phyloP scores from a whole-genome alignment of 2,329 filamentous ascomycete species.

The Trichoderma pleuroti region DNA sequence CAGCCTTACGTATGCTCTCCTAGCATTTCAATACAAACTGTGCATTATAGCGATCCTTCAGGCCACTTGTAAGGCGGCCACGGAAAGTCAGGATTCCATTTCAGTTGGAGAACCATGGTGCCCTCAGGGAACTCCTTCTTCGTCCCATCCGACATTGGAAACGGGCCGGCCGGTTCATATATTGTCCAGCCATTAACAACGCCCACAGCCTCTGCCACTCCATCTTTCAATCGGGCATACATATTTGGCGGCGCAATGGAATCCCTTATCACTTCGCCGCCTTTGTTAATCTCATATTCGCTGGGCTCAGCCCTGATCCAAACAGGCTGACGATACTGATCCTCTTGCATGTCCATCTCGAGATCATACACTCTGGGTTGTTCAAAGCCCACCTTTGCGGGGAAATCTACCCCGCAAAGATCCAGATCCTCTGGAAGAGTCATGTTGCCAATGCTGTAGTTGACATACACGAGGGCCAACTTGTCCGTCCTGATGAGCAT shows the following conservation, averaged over 20 bases:
- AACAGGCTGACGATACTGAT: background rate
- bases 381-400: slow-evolving; percentile 18
- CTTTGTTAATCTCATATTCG: slow-evolving; percentile 23
- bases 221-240: background rate
- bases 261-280: background rate
- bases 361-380: slow-evolving; percentile 18
- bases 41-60: background rate
- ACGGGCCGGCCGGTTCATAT: background rate
- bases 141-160: slow-evolving; percentile 21
- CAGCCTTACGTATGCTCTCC: accelerated
- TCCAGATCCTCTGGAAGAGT: slow-evolving; percentile 23
- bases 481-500: slow-evolving; percentile 24
- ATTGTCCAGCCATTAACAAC: slow-evolving; percentile 3
- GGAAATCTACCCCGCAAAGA: slow-evolving; percentile 22
- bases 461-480: slow-evolving; percentile 21
- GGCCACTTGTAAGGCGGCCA: slow-evolving; percentile 15
- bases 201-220: background rate
- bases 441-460: slow-evolving; percentile 26
- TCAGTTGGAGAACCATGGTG: slow-evolving; percentile 21
- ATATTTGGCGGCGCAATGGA: background rate
- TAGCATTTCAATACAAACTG: background rate
- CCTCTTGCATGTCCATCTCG: slow-evolving; percentile 19
- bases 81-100: slow-evolving; percentile 22
- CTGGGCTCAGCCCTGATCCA: slow-evolving; percentile 22
- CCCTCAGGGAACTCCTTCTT: slow-evolving; percentile 24